Evolutionary conservation across 2,329 filamentous ascomycete genomes (phyloP).

Genomic region (Coniochaeta ligniaria): DNA sequence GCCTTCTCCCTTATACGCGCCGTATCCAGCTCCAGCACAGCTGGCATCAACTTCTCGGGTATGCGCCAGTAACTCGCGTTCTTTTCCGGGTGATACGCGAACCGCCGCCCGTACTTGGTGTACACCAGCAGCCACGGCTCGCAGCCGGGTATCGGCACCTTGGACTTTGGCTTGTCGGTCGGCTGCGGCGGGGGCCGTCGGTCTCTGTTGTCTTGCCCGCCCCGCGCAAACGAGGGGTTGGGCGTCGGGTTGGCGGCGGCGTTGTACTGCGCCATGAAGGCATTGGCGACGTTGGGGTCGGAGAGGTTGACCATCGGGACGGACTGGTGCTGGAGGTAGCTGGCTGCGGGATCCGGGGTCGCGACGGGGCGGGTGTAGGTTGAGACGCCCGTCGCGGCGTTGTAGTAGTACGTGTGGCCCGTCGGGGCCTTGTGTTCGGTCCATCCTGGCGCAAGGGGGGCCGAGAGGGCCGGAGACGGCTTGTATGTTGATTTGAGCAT

Average conservation of each 20-base stretch:
- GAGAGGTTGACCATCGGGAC: slow-evolving; percentile 33
- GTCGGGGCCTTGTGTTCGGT: slow-evolving; percentile 88
- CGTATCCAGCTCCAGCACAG: slow-evolving; percentile 66
- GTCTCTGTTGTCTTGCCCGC: slow-evolving; percentile 21
- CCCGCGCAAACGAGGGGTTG: background rate
- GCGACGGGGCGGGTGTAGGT: slow-evolving; percentile 73
- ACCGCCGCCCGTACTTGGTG: slow-evolving; percentile 82
- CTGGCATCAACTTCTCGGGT: slow-evolving; percentile 77
- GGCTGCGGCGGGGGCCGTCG: slow-evolving; percentile 59
- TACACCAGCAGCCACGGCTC: slow-evolving; percentile 89
- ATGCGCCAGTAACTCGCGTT: slow-evolving; percentile 94
- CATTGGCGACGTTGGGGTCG: slow-evolving; percentile 50
- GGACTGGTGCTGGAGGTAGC: slow-evolving; percentile 33
- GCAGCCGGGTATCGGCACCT: slow-evolving; percentile 69
- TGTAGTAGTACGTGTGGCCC: slow-evolving; percentile 85
- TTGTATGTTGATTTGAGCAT: slow-evolving; percentile 79
- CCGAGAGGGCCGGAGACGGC: slow-evolving; percentile 37
- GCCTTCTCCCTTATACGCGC: slow-evolving; percentile 58
- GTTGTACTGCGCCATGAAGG: slow-evolving; percentile 51
- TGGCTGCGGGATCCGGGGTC: slow-evolving; percentile 19
- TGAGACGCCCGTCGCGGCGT: slow-evolving; percentile 73
- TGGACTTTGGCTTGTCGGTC: slow-evolving; percentile 73
- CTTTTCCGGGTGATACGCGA: slow-evolving; percentile 82
- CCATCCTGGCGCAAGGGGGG: slow-evolving; percentile 73
- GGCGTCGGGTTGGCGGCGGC: slow-evolving; percentile 20